Evolutionary conservation across 768 basidiomycete genomes (phyloP).

Genomic region (Tulasnella sp.): DNA sequence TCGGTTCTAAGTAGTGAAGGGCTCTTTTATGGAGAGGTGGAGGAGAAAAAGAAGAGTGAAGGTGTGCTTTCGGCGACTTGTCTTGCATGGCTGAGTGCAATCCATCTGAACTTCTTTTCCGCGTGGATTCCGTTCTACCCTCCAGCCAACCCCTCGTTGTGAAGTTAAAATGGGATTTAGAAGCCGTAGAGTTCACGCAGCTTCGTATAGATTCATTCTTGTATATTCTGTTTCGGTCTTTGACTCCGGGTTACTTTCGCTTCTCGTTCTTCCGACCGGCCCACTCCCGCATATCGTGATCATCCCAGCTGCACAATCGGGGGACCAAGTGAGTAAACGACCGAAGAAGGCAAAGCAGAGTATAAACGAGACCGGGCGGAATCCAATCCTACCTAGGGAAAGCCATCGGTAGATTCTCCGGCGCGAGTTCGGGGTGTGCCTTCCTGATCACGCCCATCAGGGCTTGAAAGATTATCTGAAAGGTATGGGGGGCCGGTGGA

Average conservation of each 20-base stretch:
- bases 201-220: too few relatives aligned
- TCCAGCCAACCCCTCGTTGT: too few relatives aligned
- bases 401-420: conserved; percentile 5
- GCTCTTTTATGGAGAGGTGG: too few relatives aligned
- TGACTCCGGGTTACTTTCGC: background rate
- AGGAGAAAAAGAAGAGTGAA: too few relatives aligned
- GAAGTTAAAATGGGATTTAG: too few relatives aligned
- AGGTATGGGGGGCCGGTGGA: too few relatives aligned
- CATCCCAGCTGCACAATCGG: conserved; percentile 15
- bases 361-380: background rate
- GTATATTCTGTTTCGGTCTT: too few relatives aligned
- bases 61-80: too few relatives aligned
- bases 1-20: too few relatives aligned
- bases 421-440: conserved; percentile 8
- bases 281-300: conserved; percentile 10
- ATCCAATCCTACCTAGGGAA: conserved; percentile 6
- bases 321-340: background rate
- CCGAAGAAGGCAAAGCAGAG: background rate
- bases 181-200: too few relatives aligned
- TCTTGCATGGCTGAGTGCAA: too few relatives aligned
- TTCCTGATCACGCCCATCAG: conserved; percentile 10
- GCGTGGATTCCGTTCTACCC: background rate
- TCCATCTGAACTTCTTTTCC: too few relatives aligned
- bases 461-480: conserved; percentile 12
- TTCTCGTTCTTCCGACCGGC: background rate